Conservation (phyloP, 306 rosid genomes). For the Neltuma alba region DNA sequence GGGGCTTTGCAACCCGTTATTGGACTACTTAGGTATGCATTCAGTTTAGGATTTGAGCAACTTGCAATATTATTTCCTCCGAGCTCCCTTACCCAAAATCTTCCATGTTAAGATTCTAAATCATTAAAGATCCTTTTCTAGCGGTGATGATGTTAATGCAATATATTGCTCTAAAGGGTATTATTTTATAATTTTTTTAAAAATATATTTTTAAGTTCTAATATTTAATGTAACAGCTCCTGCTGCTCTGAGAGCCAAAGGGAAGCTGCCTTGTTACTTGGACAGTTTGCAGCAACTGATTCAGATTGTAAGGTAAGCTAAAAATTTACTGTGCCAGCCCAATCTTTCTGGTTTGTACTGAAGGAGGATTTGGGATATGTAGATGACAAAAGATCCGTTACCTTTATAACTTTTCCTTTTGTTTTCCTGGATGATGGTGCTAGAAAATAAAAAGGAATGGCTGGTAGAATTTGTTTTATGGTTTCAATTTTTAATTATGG, state of each 20-base stretch:
- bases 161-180: neutral
- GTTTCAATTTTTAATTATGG: slow-evolving; percentile 23
- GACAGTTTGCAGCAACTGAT: slow-evolving; percentile 99
- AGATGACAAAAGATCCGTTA: neutral
- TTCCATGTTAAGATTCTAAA: slow-evolving; percentile 15
- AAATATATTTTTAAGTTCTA: neutral
- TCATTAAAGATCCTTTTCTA: slow-evolving; percentile 11
- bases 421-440: slow-evolving; percentile 24
- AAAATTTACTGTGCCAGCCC: slow-evolving; percentile 9
- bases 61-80: slow-evolving; percentile 2
- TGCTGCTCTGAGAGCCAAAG: slow-evolving; percentile 98
- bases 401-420: slow-evolving; percentile 10
- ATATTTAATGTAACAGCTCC: slow-evolving; percentile 63
- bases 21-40: slow-evolving; percentile 82
- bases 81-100: neutral
- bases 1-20: slow-evolving; percentile 99
- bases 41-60: slow-evolving; percentile 29
- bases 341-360: slow-evolving; percentile 11
- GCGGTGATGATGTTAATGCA: neutral
- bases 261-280: slow-evolving; percentile 97
- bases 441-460: neutral
- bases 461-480: slow-evolving; percentile 15
- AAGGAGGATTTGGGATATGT: slow-evolving; percentile 2
- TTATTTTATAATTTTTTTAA: slow-evolving; percentile 27
- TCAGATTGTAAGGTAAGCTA: slow-evolving; percentile 89